Evolutionary conservation across 768 basidiomycete genomes (phyloP).

Genomic region (Nidula microcarpa): DNA sequence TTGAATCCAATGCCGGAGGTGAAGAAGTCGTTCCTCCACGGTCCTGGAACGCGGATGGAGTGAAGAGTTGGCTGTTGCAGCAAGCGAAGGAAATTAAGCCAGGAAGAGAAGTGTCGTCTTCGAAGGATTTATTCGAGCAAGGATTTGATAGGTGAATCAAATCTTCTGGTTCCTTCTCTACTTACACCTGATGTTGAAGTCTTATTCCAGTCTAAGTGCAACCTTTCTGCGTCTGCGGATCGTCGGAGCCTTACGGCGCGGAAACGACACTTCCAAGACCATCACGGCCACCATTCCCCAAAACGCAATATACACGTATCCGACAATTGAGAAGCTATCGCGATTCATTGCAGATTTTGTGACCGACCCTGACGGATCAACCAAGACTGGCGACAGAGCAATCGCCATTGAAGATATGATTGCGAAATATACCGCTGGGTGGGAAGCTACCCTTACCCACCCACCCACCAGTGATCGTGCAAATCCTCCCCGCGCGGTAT

Average conservation of each 20-base stretch:
- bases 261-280: constrained; percentile 4
- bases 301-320: constrained; percentile 23
- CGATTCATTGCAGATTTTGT: constrained; percentile 11
- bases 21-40: constrained; percentile 2
- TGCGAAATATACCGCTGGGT: constrained; percentile 25
- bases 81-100: constrained; percentile 22
- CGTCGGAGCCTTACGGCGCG: constrained; percentile 23
- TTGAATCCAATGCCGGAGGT: constrained; percentile 5
- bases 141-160: constrained; percentile 19
- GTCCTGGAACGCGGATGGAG: constrained; percentile 2
- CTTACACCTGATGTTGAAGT: neutral
- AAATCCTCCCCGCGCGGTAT: constrained; percentile 12
- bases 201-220: constrained; percentile 12
- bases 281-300: constrained; percentile 23
- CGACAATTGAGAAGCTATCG: constrained; percentile 19
- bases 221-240: constrained; percentile 30
- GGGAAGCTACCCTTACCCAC: neutral
- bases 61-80: constrained; percentile 11
- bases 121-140: constrained; percentile 22
- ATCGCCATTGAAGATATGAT: constrained; percentile 31
- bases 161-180: neutral
- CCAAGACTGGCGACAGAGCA: neutral
- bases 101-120: constrained; percentile 9
- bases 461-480: neutral
- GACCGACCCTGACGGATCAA: constrained; percentile 2